Conservation (phyloP, 306 rosid genomes). For the Cucumis melo region DNA sequence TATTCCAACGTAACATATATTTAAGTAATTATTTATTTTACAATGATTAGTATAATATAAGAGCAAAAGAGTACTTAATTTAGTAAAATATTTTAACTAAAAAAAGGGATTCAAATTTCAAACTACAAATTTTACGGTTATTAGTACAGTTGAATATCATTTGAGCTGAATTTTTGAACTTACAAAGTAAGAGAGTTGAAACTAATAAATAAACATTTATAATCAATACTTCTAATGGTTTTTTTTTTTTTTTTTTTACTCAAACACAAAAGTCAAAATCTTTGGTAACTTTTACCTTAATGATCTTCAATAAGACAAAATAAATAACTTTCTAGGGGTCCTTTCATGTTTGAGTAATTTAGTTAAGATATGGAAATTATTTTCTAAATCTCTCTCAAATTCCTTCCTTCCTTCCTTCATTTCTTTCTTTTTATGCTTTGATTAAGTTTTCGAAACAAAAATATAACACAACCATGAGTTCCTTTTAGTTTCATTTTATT, state of each 20-base stretch:
- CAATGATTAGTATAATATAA: no score
- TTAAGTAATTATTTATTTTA: no score
- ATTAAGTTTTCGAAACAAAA: not conserved
- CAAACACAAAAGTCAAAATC: not conserved
- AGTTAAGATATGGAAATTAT: not conserved
- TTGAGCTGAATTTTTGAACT: no score
- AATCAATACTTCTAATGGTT: not conserved
- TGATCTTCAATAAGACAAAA: not conserved
- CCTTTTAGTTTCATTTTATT: no score
- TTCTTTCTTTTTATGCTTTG: no score
- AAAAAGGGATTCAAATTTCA: no score
- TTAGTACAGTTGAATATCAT: no score
- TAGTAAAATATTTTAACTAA: no score
- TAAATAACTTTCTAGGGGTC: not conserved
- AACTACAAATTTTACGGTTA: no score
- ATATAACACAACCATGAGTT: not conserved
- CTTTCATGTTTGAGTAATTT: not conserved
- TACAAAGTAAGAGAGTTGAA: no score
- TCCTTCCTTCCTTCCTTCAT: not conserved
- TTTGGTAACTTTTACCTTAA: not conserved
- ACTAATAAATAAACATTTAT: not conserved
- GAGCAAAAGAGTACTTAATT: no score
- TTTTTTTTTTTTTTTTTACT: not conserved
- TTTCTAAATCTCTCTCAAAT: not conserved
- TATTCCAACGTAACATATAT: no score